Percentiles rank a stretch among this genome's conserved stretches.
Conservation (phyloP, 2,329 filamentous ascomycete species). For the Escovopsis sp. region DNA sequence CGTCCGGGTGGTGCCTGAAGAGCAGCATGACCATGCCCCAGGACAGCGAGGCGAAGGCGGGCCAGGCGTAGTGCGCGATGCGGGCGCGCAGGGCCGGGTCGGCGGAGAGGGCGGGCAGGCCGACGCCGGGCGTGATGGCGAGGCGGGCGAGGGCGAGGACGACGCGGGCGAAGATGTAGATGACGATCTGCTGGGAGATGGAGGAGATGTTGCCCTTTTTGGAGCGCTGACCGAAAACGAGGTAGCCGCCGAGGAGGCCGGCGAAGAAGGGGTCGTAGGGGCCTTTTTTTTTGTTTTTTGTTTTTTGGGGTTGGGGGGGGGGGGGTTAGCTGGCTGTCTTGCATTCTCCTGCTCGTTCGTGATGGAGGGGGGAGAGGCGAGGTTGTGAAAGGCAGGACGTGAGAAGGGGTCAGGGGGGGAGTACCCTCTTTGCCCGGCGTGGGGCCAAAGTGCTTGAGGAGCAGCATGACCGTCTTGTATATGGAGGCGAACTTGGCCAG, state of each 20-base stretch:
- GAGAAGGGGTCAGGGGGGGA: neutral
- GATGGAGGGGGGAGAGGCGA: slow-evolving; percentile 16
- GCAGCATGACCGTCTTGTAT: slow-evolving; percentile 73
- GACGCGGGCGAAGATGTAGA: slow-evolving; percentile 93
- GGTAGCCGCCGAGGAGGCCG: slow-evolving; percentile 78
- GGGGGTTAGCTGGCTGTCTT: too few relatives aligned
- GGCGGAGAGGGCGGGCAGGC: slow-evolving; percentile 27
- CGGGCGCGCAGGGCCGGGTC: slow-evolving; percentile 27
- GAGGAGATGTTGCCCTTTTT: slow-evolving; percentile 57
- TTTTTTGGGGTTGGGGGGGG: too few relatives aligned
- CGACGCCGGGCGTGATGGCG: slow-evolving; percentile 52
- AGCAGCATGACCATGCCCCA: slow-evolving; percentile 95
- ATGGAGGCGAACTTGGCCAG: slow-evolving; percentile 80
- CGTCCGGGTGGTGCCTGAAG: slow-evolving; percentile 83
- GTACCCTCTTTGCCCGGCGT: slow-evolving; percentile 45
- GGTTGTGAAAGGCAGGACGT: neutral
- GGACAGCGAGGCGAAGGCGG: slow-evolving; percentile 75
- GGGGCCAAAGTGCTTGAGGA: slow-evolving; percentile 48
- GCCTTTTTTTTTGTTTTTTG: slow-evolving; percentile 26
- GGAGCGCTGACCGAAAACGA: slow-evolving; percentile 65
- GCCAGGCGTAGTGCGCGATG: slow-evolving; percentile 68
- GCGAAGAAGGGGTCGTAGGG: slow-evolving; percentile 75
- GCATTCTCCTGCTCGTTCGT: neutral
- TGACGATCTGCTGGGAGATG: slow-evolving; percentile 92
- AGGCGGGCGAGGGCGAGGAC: slow-evolving; percentile 72